Percentiles rank a stretch among this genome's conserved stretches.
Conservation (phyloP, 306 rosid species). For the Cucumis sativus region Cucumber_9930_V3 NC_026660.2:28103501-28104000, state of each 20-base stretch:
- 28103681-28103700: not conserved
- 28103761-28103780: not conserved
- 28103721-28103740: not conserved
- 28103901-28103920: too few species aligned
- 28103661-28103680: not conserved
- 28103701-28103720: not conserved
- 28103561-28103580: not conserved
- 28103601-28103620: not conserved
- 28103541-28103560: not conserved
- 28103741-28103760: not conserved
- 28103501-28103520: not conserved
- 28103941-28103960: too few species aligned
- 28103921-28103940: too few species aligned
- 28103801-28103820: too few species aligned
- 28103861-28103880: too few species aligned
- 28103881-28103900: too few species aligned
- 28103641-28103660: conserved; percentile 1
- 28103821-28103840: not conserved
- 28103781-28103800: not conserved
- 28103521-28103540: not conserved
- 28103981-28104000: too few species aligned
- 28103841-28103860: too few species aligned
- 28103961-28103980: too few species aligned
- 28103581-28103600: not conserved
- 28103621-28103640: not conserved